Base-by-base conservation (phyloP, 2,329 filamentous ascomycete genomes). In the Aspergillus jensenii region DNA sequence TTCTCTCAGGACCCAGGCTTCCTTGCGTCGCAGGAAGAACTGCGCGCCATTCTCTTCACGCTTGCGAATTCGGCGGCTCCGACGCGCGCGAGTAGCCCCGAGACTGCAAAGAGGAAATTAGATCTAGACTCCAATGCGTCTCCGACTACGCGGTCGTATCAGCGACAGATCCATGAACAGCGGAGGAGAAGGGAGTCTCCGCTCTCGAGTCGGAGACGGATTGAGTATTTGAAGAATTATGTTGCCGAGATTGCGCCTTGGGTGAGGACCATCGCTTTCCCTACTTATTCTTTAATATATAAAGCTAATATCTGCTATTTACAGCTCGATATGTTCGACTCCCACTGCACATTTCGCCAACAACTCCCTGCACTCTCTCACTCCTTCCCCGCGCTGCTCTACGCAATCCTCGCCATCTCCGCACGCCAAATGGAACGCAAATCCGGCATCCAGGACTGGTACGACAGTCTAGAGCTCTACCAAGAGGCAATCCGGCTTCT, bases 311-410 rank as follows among this genome's bases (percentile, higher is more conserved):
- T 31, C 8, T 31, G 9, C 8, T 4, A 31, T 31, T 31, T 11
- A 31, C 27, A 81, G 80, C 77, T 86, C 3, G 83, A 86, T 63
- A 85, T 84, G 68, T 84, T 84, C 52, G 83, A 86, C 58, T 74
- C 76, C 27, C 71, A 79, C 14, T 78, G 79, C 12, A 78, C 79
- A 45, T 85, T 86, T 63, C 79, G 80, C 17, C 77, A 80, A 1
- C 76, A 81, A 11, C 71, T 85, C 3, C 79, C 82, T 0, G 69
- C 80, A 2, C 68, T 84, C 31, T 81, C 82, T 1, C 77, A 77
- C 43, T 73, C 70, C 23, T 79, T 79, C 23, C 71, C 76, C 0
- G 71, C 79, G 23, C 62, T 84, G 3, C 68, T 79, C 3, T 81
- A 81, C 58, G 80, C 81, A 0, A 76, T 85, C 33, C 71, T 85